Evolutionary conservation across 2,329 filamentous ascomycete genomes (phyloP).

Genomic region (Ophiocordyceps camponoti-floridani): DNA sequence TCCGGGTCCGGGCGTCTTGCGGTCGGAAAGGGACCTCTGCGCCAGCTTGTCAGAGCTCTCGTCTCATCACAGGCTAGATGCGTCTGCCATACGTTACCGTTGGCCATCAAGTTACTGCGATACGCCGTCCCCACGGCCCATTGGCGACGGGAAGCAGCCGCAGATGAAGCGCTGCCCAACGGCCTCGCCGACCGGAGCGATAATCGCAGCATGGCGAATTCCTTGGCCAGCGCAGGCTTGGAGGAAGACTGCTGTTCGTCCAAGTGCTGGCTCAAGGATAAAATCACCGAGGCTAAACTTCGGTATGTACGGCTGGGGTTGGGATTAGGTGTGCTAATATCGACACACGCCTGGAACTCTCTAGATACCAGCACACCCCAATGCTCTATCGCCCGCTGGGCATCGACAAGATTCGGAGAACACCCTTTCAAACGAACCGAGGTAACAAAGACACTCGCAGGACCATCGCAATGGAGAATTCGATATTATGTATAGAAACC

Average conservation of each 20-base stretch:
- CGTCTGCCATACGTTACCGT: slow-evolving; percentile 12
- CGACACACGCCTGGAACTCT: too few relatives aligned
- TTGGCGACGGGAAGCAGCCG: slow-evolving; percentile 37
- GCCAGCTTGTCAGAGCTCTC: not conserved
- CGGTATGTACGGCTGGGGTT: slow-evolving; percentile 10
- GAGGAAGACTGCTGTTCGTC: slow-evolving; percentile 3
- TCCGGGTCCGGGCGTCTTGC: slow-evolving; percentile 30
- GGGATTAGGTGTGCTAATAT: too few relatives aligned
- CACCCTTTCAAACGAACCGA: not conserved
- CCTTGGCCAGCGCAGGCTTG: slow-evolving; percentile 21
- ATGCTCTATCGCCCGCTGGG: not conserved
- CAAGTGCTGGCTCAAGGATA: slow-evolving; percentile 12
- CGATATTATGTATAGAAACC: slow-evolving; percentile 5
- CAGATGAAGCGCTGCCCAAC: slow-evolving; percentile 34
- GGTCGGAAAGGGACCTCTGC: slow-evolving; percentile 39
- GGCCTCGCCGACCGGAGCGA: slow-evolving; percentile 47
- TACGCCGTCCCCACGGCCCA: slow-evolving; percentile 27
- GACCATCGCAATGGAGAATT: slow-evolving; percentile 1
- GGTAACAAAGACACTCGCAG: not conserved
- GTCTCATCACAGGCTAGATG: not conserved
- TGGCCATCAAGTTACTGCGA: slow-evolving; percentile 10
- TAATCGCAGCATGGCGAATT: slow-evolving; percentile 50
- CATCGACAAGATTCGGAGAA: not conserved
- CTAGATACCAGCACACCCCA: too few relatives aligned
- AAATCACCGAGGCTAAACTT: slow-evolving; percentile 26